Evolutionary conservation across 352 stramenopile genomes (phyloP).

Genomic region (Saprolegnia diclina): DNA sequence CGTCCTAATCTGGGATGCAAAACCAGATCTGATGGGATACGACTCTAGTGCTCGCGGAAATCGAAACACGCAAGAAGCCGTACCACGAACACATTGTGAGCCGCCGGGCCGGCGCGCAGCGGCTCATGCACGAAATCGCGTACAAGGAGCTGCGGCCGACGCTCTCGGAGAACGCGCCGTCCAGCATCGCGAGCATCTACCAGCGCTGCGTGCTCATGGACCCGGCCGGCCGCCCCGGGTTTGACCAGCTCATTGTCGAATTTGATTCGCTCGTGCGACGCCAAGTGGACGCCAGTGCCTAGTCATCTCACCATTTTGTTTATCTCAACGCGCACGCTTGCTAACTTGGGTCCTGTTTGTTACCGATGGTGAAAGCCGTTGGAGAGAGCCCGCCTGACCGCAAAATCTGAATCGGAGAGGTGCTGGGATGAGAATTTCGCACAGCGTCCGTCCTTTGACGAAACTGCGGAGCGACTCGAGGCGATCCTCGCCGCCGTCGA

Average conservation of each 20-base stretch:
- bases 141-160: not conserved
- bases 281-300: not conserved
- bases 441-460: too few species aligned
- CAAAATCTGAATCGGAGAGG: too few species aligned
- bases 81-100: constrained; percentile 26
- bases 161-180: not conserved
- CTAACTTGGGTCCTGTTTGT: too few species aligned
- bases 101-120: not conserved
- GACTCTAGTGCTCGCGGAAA: constrained; percentile 52
- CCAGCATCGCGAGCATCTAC: not conserved
- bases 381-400: too few species aligned
- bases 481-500: too few species aligned
- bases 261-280: not conserved
- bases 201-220: not conserved
- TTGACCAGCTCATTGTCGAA: not conserved
- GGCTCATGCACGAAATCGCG: not conserved
- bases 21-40: not conserved
- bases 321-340: too few species aligned
- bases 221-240: not conserved
- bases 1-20: too few species aligned
- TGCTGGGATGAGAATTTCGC: too few species aligned
- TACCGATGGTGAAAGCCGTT: too few species aligned
- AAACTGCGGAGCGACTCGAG: too few species aligned
- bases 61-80: constrained; percentile 58
- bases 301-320: too few species aligned